These are phyloP conservation scores for Acacia pycnantha DNA, from an alignment of 331 rosid genomes.

Conservation along the genomic window DNA sequence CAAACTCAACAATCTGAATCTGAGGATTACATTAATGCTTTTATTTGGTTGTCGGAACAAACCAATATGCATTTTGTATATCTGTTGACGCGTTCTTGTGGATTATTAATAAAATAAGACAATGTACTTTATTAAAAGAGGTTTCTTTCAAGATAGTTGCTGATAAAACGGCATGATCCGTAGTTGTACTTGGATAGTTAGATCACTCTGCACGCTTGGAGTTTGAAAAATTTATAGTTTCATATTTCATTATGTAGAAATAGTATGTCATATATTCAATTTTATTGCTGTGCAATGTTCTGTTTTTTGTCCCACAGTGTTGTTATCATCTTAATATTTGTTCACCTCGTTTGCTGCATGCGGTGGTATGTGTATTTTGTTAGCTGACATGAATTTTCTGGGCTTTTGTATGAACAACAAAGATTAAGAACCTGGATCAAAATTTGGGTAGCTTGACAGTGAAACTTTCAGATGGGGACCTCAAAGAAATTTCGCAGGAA, in stretches of 20 bases:
- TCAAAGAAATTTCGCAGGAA: slow-evolving; percentile 21
- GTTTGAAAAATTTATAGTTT: not conserved
- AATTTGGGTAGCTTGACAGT: slow-evolving; percentile 42
- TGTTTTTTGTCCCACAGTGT: not conserved
- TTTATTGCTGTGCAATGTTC: not conserved
- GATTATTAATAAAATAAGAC: not conserved
- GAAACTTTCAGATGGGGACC: slow-evolving; percentile 38
- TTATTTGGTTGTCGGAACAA: not conserved
- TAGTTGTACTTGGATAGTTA: not conserved
- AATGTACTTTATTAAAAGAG: not conserved
- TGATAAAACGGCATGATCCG: not conserved
- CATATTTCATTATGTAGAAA: not conserved
- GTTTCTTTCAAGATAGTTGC: not conserved
- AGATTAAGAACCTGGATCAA: slow-evolving; percentile 41
- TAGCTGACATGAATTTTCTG: not conserved
- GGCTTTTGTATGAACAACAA: slow-evolving; percentile 45
- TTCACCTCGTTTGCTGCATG: not conserved
- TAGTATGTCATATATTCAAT: not conserved
- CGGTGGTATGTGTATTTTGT: not conserved
- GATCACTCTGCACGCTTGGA: not conserved
- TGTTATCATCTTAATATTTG: not conserved
- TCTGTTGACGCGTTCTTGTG: not conserved
- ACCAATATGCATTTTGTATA: not conserved
- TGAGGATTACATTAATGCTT: not conserved
- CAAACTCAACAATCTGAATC: not conserved